Evolutionary conservation across 345 rosid genomes (phyloP), one percentile per base, ranked within the genome.

Genomic region (Populus deltoides): DNA sequence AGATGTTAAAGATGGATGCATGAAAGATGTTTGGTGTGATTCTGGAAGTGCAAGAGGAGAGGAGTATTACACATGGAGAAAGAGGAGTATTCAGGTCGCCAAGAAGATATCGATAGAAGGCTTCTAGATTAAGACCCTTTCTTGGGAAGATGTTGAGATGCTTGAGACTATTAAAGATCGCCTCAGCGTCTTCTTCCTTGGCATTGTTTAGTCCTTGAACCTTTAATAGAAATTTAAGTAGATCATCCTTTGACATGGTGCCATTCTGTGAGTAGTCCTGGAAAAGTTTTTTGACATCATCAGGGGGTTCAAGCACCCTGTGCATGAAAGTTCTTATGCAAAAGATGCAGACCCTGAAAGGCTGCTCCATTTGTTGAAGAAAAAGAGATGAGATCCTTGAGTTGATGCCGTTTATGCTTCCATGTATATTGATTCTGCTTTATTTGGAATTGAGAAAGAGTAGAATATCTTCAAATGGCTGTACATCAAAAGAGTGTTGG

Each of bases 31-130:
- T 29, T 24, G 35, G 13, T 68, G 25, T 29, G 12, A 16, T 15
- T 31, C 6, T 65, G 68, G 16, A 24, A 65, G 35, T 11, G 29
- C 35, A 11, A 29, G 3, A 65, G 68, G 35, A 29, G 68, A 65
- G 15, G 68, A 65, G 29, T 5, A 24, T n/a, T 29, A 29, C 39
- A 31, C 39, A 20, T 18, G 80, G 83, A 75, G 76, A 11, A 27
- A 85, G 55, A 22, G 84, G 81, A 61, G 75, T 51, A 75, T 88
- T 86, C 20, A 66, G 84, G 68, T 89, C 94, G 12, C 91, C 84
- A 6, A 86, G 80, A 66, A 91, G 91, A 81, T 89, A 89, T 22
- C 87, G 73, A 61, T 85, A 83, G 88, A 91, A 91, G 79, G 85
- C 87, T 20, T 88, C 86, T 25, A 89, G 83, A 72, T 86, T 79